Evolutionary conservation across 2,329 filamentous ascomycete genomes (phyloP), one percentile per base, ranked within the genome.

Genomic region (Sporothrix sp.): DNA sequence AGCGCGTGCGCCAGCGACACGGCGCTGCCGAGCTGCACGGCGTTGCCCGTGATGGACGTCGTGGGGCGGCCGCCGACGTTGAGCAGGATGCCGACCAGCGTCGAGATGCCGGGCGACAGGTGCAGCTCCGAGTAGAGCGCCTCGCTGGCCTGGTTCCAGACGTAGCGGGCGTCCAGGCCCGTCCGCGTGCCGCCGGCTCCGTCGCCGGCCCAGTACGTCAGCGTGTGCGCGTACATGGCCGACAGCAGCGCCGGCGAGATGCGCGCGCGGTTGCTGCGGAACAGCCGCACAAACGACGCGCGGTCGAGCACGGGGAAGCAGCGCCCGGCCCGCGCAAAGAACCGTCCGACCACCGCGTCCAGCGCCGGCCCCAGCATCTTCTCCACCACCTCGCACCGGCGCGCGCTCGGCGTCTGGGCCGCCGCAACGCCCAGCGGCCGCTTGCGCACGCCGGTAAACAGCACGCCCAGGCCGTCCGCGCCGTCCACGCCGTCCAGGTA

Each of bases 261-360:
- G 9, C 70, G 66, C 9, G 72, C 67, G 51, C 72, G 71, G 28
- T 67, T 62, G 6, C 65, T 61, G 1, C 60, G 65, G 50, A 73
- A 75, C 20, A 73, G 71, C 10, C 6, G 4, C 68, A 66, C 52
- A 50, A 82, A 78, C 0, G 71, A 69, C 3, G 68, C 61, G 38
- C 78, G 73, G 52, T 83, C 77, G 7, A 82, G 68, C 2, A 83
- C 65, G 0, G 79, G 80, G 53, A 82, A 77, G n/a, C 76, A 78
- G n/a, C 66, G 65, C 59, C 82, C 78, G 35, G 76, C 71, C 50
- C 74, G 70, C 28, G 70, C 65, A 51, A 80, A 73, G 58, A 56
- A 73, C 71, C 74, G 52, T 16, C 71, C 68, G 32, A 81, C 64
- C 7, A 82, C 58, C 45, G 76, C 70, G 16, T 69, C 65, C 20